phyloP scores from a whole-genome alignment of 2,329 filamentous ascomycete species.

The Ceratocystis diversiconidia region DNA sequence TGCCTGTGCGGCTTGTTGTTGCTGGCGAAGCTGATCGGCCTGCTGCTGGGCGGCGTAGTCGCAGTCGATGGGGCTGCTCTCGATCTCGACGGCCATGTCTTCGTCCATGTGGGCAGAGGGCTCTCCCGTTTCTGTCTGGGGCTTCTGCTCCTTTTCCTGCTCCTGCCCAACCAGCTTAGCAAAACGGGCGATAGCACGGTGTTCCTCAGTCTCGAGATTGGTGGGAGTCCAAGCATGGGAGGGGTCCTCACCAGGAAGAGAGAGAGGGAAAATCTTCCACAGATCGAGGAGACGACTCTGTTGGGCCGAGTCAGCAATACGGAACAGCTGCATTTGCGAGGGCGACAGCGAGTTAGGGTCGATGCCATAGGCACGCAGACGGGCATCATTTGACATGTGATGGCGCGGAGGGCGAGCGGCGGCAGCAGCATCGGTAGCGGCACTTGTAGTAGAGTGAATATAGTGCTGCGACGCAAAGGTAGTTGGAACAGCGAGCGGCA shows the following conservation, averaged over 20 bases:
- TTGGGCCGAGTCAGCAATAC: constrained; percentile 57
- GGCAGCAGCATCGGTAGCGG: not conserved
- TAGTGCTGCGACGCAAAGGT: constrained; percentile 11
- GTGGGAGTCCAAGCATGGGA: constrained; percentile 40
- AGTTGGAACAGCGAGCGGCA: constrained; percentile 8
- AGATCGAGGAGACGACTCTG: constrained; percentile 64
- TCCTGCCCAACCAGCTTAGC: constrained; percentile 28
- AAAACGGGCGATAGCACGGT: constrained; percentile 47
- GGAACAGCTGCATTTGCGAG: constrained; percentile 66
- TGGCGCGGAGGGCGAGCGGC: constrained; percentile 2
- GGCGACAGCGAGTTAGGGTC: constrained; percentile 54
- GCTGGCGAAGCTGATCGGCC: not conserved
- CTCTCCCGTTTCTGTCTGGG: constrained; percentile 21
- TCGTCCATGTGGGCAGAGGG: constrained; percentile 10
- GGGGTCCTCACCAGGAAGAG: constrained; percentile 39
- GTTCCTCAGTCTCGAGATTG: constrained; percentile 42
- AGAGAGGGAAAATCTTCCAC: constrained; percentile 68
- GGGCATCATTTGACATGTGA: constrained; percentile 31
- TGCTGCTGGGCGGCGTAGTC: constrained; percentile 6
- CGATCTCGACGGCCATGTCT: constrained; percentile 16
- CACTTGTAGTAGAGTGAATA: constrained; percentile 6
- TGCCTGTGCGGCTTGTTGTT: not conserved
- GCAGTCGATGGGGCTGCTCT: not conserved
- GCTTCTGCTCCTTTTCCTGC: constrained; percentile 24
- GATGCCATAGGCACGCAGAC: constrained; percentile 53